phyloP scores from a whole-genome alignment of 345 rosid species.

The Pugionium dolabratum region DNA sequence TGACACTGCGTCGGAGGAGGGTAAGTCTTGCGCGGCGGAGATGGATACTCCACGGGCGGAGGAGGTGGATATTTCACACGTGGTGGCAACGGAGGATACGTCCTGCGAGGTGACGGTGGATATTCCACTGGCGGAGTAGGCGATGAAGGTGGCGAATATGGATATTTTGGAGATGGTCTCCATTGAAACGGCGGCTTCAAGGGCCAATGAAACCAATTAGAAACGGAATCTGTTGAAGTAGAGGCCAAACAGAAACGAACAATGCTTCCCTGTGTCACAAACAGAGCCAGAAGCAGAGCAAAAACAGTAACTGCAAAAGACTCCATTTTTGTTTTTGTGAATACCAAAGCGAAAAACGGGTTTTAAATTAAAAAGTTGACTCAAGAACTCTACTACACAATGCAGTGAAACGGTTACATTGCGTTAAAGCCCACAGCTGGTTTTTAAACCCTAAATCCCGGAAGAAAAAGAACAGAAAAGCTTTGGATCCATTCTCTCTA shows the following conservation, averaged over 20 bases:
- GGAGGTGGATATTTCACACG: constrained; percentile 1
- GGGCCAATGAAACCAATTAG: constrained; percentile 6
- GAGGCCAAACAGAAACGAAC: constrained; percentile 25
- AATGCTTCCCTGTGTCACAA: constrained; percentile 33
- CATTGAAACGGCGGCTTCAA: constrained; percentile 20
- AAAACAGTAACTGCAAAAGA: constrained; percentile 1
- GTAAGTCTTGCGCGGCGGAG: constrained; percentile 19
- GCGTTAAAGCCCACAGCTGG: constrained; percentile 25
- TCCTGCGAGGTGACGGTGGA: constrained; percentile 22
- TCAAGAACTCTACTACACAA: constrained; percentile 4
- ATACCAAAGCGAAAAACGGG: background rate
- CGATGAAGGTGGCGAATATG: constrained; percentile 13
- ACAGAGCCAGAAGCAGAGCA: constrained; percentile 7
- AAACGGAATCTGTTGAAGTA: background rate
- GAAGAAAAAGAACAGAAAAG: constrained; percentile 20
- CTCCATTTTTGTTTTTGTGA: constrained; percentile 21
- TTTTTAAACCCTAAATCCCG: constrained; percentile 15
- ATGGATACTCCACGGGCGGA: background rate
- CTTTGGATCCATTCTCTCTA: constrained; percentile 13
- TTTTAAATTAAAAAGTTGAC: background rate
- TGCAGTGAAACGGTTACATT: constrained; percentile 24
- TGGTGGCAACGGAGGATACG: too few relatives aligned
- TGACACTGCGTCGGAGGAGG: constrained; percentile 5
- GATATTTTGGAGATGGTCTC: constrained; percentile 21
- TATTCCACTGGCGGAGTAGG: background rate